These are phyloP conservation scores for Abelmoschus esculentus DNA, from an alignment of 345 rosid genomes.

Conservation along the genomic window DNA sequence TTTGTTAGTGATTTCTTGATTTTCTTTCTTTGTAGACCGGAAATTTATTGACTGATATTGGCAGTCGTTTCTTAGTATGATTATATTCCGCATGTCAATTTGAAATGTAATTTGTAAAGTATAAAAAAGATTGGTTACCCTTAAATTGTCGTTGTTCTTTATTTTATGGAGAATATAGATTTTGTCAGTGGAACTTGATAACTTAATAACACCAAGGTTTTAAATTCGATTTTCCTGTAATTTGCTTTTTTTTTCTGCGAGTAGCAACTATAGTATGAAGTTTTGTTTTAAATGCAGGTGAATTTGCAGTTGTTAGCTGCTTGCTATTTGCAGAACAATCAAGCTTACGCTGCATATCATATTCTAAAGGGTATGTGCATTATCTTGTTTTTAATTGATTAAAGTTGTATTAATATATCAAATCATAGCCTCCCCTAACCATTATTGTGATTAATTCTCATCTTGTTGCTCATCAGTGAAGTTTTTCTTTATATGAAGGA, in stretches of 20 bases:
- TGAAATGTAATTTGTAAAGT: neutral
- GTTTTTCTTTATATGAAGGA: constrained; percentile 43
- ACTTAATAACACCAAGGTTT: neutral
- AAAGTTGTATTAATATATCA: neutral
- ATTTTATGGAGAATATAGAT: neutral
- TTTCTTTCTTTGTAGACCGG: too few species aligned
- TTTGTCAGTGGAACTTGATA: neutral
- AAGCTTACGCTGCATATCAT: constrained; percentile 82
- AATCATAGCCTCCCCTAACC: neutral
- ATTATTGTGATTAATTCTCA: neutral
- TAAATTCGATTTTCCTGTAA: neutral
- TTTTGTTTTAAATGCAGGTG: constrained; percentile 30
- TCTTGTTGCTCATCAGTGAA: constrained; percentile 12
- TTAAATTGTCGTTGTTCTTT: neutral
- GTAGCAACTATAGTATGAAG: neutral
- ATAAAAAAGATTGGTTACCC: neutral
- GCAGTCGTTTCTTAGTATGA: too few species aligned
- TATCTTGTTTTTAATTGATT: neutral
- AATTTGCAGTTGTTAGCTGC: constrained; percentile 83
- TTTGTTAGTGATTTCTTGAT: neutral
- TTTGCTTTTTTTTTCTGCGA: neutral
- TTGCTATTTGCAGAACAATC: constrained; percentile 84
- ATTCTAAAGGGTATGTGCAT: constrained; percentile 63
- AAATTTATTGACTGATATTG: too few species aligned
- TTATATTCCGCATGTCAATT: neutral